Base-by-base conservation (phyloP, 2,329 filamentous ascomycete genomes). In the Sporothrix luriei region DNA sequence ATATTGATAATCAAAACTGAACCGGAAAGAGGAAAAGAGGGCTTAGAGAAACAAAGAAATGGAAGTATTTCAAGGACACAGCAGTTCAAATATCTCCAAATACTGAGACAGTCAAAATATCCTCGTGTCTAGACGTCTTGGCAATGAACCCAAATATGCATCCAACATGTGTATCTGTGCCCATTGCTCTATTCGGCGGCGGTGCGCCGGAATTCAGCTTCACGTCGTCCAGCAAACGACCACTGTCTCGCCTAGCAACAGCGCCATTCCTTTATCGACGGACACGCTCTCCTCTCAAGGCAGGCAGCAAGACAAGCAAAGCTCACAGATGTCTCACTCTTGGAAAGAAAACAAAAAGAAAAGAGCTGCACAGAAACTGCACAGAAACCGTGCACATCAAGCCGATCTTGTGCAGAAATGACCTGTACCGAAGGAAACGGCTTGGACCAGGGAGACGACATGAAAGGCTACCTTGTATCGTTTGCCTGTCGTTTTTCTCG, bases 181-280 rank as follows among this genome's bases (percentile, higher is more conserved):
- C n/a, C 13, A 14, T 46, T 19, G 38, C 55, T 29, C 33, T 19
- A 59, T 59, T 21, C 33, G 5, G 5, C 13, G 13, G 49, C 43
- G 43, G 49, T 64, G 21, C 61, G 43, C 43, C 61, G 43, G 61
- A 49, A 64, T 64, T 43, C 61, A 43, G 24, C 24, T 26, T 61
- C 16, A 13, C 13, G 26, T 9, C 7, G 16, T 48, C 29, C 24
- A 49, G 49, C 61, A 64, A 64, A 64, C 61, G 29, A 33, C 21
- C 21, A 19, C 38, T 49, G 61, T n/a, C 43, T 54, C 24, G 24
- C 61, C 61, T 14, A 64, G 61, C 61, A 64, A 64, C 61, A 64
- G n/a, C 38, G 16, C 43, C 61, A 64, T 64, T 64, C 61, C 61
- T 49, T 43, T 64, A 43, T 49, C 19, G 13, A 21, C 57, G 40